phyloP scores from a whole-genome alignment of 768 basidiomycete species.

The Trichaptum fuscoviolaceum region DNA sequence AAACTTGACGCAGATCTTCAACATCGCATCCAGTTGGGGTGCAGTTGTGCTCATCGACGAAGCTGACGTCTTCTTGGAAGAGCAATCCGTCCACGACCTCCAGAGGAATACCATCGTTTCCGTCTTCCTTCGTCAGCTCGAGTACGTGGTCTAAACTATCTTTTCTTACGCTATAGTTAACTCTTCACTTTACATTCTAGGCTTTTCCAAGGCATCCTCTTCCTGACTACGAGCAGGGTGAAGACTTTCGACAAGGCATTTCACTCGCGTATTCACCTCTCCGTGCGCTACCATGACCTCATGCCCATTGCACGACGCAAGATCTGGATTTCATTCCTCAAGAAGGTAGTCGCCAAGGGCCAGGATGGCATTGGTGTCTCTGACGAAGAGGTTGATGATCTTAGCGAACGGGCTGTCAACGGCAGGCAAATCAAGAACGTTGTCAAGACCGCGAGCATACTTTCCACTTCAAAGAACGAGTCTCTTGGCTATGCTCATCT shows the following conservation, averaged over 20 bases:
- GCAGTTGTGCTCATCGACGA: slow-evolving; percentile 32
- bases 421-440: slow-evolving; percentile 70
- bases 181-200: slow-evolving; percentile 20
- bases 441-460: slow-evolving; percentile 55
- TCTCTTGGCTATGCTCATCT: slow-evolving; percentile 44
- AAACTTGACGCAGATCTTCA: slow-evolving; percentile 25
- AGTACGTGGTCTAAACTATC: background rate
- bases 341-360: slow-evolving; percentile 32
- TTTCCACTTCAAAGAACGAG: slow-evolving; percentile 47
- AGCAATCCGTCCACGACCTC: slow-evolving; percentile 57
- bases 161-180: slow-evolving; percentile 25
- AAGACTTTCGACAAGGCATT: slow-evolving; percentile 33
- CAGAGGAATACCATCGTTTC: slow-evolving; percentile 70
- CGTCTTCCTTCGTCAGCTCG: slow-evolving; percentile 35
- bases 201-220: slow-evolving; percentile 32
- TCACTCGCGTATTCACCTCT: slow-evolving; percentile 22
- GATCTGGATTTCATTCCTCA: slow-evolving; percentile 60
- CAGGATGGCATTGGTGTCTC: slow-evolving; percentile 2
- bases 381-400: slow-evolving; percentile 31
- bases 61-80: slow-evolving; percentile 70
- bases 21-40: slow-evolving; percentile 27
- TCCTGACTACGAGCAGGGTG: slow-evolving; percentile 35
- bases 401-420: slow-evolving; percentile 51
- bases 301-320: slow-evolving; percentile 45
- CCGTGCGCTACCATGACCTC: slow-evolving; percentile 59